Percentiles rank a stretch among this genome's conserved stretches.
phyloP scores from a whole-genome alignment of 1,284 basidiomycete genomes.

The Neolentinus lepideus region DNA sequence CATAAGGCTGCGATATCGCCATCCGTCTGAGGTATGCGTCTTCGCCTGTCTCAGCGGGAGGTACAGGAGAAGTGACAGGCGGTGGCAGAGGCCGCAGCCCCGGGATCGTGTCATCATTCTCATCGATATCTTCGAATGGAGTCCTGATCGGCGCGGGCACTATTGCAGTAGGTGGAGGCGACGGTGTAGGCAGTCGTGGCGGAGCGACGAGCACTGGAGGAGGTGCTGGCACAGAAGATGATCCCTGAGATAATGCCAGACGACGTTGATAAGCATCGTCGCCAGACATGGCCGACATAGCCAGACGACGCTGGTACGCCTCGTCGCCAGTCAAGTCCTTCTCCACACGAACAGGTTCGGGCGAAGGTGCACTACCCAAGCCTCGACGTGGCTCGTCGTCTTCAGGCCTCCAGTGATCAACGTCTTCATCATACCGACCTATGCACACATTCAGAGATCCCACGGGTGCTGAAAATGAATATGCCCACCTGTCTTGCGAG shows the following conservation, averaged over 20 bases:
- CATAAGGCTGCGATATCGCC: constrained; percentile 39
- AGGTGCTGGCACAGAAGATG: constrained; percentile 2
- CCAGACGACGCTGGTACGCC: constrained; percentile 50
- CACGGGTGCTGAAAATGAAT: background rate
- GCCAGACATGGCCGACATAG: constrained; percentile 29
- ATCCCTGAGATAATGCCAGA: constrained; percentile 37
- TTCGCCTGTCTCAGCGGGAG: constrained; percentile 46
- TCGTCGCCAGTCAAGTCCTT: constrained; percentile 47
- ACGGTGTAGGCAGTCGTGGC: background rate
- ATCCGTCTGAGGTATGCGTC: constrained; percentile 62
- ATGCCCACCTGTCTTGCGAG: constrained; percentile 60
- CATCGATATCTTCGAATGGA: background rate
- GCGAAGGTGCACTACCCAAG: constrained; percentile 19
- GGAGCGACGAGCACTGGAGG: background rate
- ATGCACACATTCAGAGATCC: constrained; percentile 3
- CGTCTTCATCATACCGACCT: constrained; percentile 53
- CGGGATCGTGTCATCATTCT: constrained; percentile 17
- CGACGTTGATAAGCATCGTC: constrained; percentile 32
- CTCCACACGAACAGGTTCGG: constrained; percentile 21
- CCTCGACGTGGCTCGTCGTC: constrained; percentile 37
- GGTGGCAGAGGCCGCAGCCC: constrained; percentile 11
- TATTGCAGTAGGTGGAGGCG: constrained; percentile 15
- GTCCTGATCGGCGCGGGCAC: constrained; percentile 8
- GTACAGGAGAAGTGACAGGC: constrained; percentile 14
- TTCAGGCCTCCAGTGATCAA: constrained; percentile 46